These are phyloP conservation scores for Trichosporon asahii DNA, from an alignment of 1,284 basidiomycete species.

Conservation along the genomic window DNA sequence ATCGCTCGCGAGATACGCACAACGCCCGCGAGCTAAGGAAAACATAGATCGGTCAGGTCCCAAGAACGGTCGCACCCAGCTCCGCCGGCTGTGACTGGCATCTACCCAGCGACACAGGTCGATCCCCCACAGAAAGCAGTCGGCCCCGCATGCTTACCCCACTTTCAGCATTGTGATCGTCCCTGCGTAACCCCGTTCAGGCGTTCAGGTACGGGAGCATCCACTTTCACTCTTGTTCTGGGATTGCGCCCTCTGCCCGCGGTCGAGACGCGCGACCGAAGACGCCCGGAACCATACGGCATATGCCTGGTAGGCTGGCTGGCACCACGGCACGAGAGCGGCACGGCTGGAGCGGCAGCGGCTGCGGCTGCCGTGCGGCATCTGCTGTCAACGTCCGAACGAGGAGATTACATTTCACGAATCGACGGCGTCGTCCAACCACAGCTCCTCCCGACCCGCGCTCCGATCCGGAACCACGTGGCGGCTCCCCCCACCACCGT, in stretches of 20 bases:
- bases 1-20: not conserved
- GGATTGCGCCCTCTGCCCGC: not conserved
- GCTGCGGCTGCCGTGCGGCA: not conserved
- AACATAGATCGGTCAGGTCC: not conserved
- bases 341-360: not conserved
- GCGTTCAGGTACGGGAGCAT: not conserved
- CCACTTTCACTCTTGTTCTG: not conserved
- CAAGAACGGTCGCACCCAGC: not conserved
- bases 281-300: not conserved
- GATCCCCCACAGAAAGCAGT: not conserved
- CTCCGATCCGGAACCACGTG: not conserved
- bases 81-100: not conserved
- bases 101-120: not conserved
- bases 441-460: not conserved
- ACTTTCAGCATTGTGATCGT: not conserved
- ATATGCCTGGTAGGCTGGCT: too few species aligned
- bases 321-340: not conserved
- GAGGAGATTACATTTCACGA: conserved; percentile 3
- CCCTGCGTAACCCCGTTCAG: conserved; percentile 1
- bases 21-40: not conserved
- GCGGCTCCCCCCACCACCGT: not conserved
- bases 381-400: not conserved
- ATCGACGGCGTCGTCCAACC: not conserved
- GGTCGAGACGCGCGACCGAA: not conserved
- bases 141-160: conserved; percentile 4